Evolutionary conservation across 78 protist species (phyloP), one percentile per base, ranked within the genome.

Genomic region (Diacronema lutheri): DNA sequence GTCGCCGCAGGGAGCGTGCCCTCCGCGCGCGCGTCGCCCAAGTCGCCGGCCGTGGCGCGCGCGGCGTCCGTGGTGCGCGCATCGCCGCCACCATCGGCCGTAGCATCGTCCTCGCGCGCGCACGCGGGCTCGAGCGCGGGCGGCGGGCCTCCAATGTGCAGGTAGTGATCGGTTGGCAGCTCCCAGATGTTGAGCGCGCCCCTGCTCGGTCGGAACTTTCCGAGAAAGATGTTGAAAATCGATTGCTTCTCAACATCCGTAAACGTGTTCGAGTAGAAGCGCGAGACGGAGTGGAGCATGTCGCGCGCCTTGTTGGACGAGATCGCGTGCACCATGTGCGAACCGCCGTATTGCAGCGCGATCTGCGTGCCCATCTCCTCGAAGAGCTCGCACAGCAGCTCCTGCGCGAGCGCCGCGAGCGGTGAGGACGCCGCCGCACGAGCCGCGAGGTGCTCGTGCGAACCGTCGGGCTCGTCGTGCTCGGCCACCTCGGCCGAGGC

Each of bases 181-280:
- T 65, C 72, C 72, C 72, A 65, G 72, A 65, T n/a, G 41, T 65
- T 2, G 41, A 41, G 72, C 72, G 37, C 40, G 40, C 72, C 41
- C 33, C 23, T 12, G 25, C 41, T 21, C 14, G 72, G 72, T 7
- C 7, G 6, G 41, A 33, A 65, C n/a, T 25, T 35, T 19, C 72
- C 79, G 19, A 71, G 57, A n/a, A 71, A 71, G 35, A 71, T 37
- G 56, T 71, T 56, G 35, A 71, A 25, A 35, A 71, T 71, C 23
- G 40, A 37, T 35, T 71, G 79, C 79, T 71, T 71, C 56, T 71
- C 79, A 14, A 71, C 19, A 58, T 71, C 79, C 16, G 79, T 41
- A 58, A 71, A 71, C 31, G 79, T 71, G 79, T 71, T 71, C 25
- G 50, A 56, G 79, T 71, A 71, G 56, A 71, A 71, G 79, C 79